Evolutionary conservation across 805 yeast species (phyloP), one percentile per base, ranked within the genome.

Genomic region (Candida lessepsii): DNA sequence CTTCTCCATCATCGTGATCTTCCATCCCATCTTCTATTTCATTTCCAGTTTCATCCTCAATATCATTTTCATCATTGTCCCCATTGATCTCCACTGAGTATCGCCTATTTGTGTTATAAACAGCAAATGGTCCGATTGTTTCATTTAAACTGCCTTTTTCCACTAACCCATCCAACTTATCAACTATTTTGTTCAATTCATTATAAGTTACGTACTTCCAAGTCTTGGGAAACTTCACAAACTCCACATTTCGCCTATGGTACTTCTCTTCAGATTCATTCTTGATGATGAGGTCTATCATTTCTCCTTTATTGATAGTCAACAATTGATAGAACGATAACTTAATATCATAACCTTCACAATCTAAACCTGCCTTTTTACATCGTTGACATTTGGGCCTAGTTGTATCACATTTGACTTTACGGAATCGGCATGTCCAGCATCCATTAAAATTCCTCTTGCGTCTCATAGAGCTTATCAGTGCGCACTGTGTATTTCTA

Each of bases 391-490:
- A 77, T 13, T 42, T 46, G 2, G 81, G 81, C 39, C 61, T 60
- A 3, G 55, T 45, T 9, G 71, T 63, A 51, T 75, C 81, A 56
- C 82, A 77, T 51, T 75, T 75, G 47, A 76, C 74, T 46, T 75
- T 76, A 18, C 81, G 58, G 16, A 59, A 51, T 27, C 82, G 60
- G 48, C 82, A 77, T 5, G 81, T 77, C 65, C 76, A 73, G 54
- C 82, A 77, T 3, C 82, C 82, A 32, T 70, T 61, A 52, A 75
- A 75, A 35, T 57, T 62, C 33, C 74, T 56, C 16, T 57, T 58
- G 24, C 73, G 56, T 16, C 56, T 59, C 41, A 37, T 37, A n/a
- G n/a, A 35, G 23, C 30, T 34, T 25, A 17, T 19, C 27, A 23
- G 17, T 19, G 14, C 26, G 29, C 27, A 27, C 8, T 20, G 11